These are phyloP conservation scores for Actinomucor elegans DNA, from an alignment of 371 early-diverging fungal genomes.

Conservation along the genomic window DNA sequence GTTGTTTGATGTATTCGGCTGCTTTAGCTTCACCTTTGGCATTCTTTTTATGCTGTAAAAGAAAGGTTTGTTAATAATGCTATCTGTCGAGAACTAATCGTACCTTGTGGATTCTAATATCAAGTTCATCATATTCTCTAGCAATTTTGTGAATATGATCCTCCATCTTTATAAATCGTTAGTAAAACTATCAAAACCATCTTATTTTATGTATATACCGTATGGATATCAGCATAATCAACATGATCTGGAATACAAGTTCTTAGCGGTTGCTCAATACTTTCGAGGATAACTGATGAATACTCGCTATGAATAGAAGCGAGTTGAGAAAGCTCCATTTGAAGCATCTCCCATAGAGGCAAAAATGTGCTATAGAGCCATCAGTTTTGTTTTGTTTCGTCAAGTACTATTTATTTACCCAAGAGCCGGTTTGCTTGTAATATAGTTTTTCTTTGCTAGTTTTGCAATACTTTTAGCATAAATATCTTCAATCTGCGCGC, in stretches of 20 bases:
- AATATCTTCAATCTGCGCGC: constrained; percentile 22
- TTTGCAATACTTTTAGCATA: constrained; percentile 18
- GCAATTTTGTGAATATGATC: constrained; percentile 5
- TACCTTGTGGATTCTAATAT: constrained; percentile 21
- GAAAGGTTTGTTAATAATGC: no score
- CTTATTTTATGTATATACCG: background rate
- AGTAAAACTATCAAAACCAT: background rate
- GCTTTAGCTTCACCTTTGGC: constrained; percentile 39
- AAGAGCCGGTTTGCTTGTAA: constrained; percentile 10
- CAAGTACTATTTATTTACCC: constrained; percentile 17
- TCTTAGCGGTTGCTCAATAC: constrained; percentile 19
- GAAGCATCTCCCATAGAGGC: constrained; percentile 22
- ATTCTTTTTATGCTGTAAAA: constrained; percentile 39
- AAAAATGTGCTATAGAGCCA: constrained; percentile 15
- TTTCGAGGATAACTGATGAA: constrained; percentile 8
- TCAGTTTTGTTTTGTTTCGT: background rate
- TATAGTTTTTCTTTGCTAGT: constrained; percentile 15
- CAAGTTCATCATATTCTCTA: constrained; percentile 35
- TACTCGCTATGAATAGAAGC: constrained; percentile 14
- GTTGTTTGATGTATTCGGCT: constrained; percentile 25
- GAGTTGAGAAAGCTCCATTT: constrained; percentile 7
- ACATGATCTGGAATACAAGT: background rate
- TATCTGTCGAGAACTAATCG: no score
- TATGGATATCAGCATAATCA: constrained; percentile 3
- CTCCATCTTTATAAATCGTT: constrained; percentile 10